Evolutionary conservation across 2,329 filamentous ascomycete genomes (phyloP), one percentile per base, ranked within the genome.

Genomic region (Colletotrichum sp.): DNA sequence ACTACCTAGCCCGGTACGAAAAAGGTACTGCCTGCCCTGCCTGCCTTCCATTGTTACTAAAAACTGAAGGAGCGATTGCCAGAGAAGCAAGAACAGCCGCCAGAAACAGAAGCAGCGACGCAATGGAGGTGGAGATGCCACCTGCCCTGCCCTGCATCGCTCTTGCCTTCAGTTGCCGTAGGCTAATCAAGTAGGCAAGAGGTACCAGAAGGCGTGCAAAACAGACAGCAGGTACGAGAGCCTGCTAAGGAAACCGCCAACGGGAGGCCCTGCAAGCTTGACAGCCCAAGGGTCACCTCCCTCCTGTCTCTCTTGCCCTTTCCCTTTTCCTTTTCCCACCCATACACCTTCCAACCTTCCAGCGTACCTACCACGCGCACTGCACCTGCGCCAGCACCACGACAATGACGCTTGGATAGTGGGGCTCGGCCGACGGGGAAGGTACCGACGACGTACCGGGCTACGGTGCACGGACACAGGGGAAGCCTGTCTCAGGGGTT

Each of bases 401-500:
- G 19, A 34, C 70, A 64, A 76, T 69, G 69, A 76, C 73, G 73
- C 73, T 73, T 16, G 36, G 69, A 44, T n/a, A 34, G 73, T 36
- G 73, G 73, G 73, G 70, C 69, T 19, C 27, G 16, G n/a, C 16
- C 27, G 8, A 27, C 57, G 39, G 29, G 27, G 5, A 49, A 57
- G 25, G 73, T 76, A 76, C 34, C 49, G n/a, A 63, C 16, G 25
- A 52, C 27, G 73, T 76, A 76, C 64, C 57, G 11, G 15, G 12
- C 32, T 73, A 76, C 73, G 44, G 22, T 32, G 57, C 70, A 64
- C 73, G 27, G 69, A 32, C 39, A 4, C 57, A 59, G 16, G 32
- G 27, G 16, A 13, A 36, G 4, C 30, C 44, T 7, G n/a, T 34
- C 29, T 76, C 70, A 61, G 69, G 64, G 70, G 57, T 62, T 6